Evolutionary conservation across 2,329 filamentous ascomycete species (phyloP).

Genomic region (Fusarium chuoi): DNA sequence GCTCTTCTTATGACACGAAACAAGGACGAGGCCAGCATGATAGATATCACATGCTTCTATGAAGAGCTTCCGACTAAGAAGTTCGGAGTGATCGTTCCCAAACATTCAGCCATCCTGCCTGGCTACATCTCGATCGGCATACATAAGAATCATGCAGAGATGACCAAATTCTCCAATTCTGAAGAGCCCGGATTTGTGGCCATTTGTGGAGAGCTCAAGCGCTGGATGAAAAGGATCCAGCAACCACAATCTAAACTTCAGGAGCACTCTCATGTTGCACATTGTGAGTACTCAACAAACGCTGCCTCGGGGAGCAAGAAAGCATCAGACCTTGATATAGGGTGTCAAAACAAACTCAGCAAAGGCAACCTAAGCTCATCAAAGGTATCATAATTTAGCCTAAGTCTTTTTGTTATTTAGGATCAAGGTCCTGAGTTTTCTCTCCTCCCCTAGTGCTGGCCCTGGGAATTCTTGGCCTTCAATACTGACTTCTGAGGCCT

Average conservation of each 20-base stretch:
- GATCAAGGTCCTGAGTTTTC: accelerated
- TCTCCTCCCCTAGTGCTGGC: neutral
- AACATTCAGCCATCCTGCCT: constrained; percentile 23
- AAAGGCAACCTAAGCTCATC: neutral
- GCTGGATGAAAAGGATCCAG: constrained; percentile 16
- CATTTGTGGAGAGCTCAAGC: constrained; percentile 9
- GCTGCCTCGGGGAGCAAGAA: accelerated
- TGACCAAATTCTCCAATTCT: constrained; percentile 16
- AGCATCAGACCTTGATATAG: neutral
- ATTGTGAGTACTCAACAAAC: neutral
- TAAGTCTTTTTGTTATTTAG: neutral
- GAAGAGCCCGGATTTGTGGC: constrained; percentile 23
- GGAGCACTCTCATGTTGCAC: accelerated
- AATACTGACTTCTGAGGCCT: neutral
- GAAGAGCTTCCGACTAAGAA: constrained; percentile 27
- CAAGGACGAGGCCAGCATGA: neutral
- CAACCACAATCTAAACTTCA: accelerated
- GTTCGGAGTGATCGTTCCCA: constrained; percentile 14
- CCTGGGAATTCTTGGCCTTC: too few relatives aligned
- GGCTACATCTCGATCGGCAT: constrained; percentile 14
- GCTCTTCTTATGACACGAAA: neutral
- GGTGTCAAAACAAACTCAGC: neutral
- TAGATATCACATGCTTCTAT: constrained; percentile 34
- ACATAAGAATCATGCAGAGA: constrained; percentile 10
- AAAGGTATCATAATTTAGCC: too few relatives aligned